Evolutionary conservation across 2,329 filamentous ascomycete species (phyloP).

Genomic region (Akanthomyces dipterigenus): DNA sequence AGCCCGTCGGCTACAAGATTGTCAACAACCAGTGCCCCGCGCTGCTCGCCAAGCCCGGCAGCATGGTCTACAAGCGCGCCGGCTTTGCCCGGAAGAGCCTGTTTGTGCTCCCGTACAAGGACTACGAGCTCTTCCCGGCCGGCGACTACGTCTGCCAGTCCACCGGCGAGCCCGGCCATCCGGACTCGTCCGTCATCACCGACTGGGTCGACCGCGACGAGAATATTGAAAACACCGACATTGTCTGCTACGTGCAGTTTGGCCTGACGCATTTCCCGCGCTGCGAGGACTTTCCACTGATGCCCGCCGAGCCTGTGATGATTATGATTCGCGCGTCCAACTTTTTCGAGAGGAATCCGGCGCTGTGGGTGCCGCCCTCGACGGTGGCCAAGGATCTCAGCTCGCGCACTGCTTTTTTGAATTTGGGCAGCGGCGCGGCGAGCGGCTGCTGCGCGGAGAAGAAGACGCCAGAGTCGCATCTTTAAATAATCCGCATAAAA

Average conservation of each 20-base stretch:
- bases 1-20: constrained; percentile 40
- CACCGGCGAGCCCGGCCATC: constrained; percentile 23
- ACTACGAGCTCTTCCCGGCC: constrained; percentile 36
- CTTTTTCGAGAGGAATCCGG: constrained; percentile 46
- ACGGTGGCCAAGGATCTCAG: constrained; percentile 28
- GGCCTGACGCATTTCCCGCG: constrained; percentile 55
- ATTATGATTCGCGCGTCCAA: constrained; percentile 44
- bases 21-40: constrained; percentile 39
- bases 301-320: constrained; percentile 53
- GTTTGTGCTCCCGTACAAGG: constrained; percentile 36
- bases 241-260: constrained; percentile 45
- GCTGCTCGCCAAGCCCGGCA: constrained; percentile 35
- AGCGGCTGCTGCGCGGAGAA: constrained; percentile 13
- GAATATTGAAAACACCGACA: constrained; percentile 41
- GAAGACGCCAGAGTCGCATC: constrained; percentile 12
- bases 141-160: constrained; percentile 42
- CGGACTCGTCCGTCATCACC: constrained; percentile 24
- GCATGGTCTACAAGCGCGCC: constrained; percentile 31
- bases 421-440: not conserved
- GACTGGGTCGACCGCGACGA: constrained; percentile 45
- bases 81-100: constrained; percentile 36
- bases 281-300: constrained; percentile 61
- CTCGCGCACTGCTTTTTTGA: constrained; percentile 17
- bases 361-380: constrained; percentile 41
- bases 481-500: constrained; percentile 11